Conservation (phyloP, 179 eudicot genomes). For the Patellifolia procumbens region DNA sequence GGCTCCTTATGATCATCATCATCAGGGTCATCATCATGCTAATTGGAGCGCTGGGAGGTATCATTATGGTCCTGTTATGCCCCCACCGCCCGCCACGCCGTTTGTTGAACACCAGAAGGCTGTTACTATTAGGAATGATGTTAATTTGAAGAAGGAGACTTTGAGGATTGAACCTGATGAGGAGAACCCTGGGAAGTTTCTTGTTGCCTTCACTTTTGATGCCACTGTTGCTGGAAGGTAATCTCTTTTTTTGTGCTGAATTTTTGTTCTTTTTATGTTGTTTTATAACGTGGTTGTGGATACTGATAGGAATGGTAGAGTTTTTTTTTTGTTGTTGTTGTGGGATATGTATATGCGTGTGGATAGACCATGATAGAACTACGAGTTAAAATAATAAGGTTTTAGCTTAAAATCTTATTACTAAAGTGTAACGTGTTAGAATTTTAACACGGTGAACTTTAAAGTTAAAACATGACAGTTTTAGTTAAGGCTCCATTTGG, state of each 20-base stretch:
- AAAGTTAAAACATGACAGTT: too few species aligned
- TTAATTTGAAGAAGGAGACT: constrained; percentile 87
- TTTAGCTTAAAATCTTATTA: too few species aligned
- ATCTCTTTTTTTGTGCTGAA: neutral
- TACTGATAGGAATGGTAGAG: neutral
- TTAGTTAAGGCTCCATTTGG: too few species aligned
- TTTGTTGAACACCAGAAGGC: constrained; percentile 92
- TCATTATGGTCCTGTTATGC: constrained; percentile 59
- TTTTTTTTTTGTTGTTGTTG: neutral
- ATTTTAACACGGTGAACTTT: too few species aligned
- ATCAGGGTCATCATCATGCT: constrained; percentile 38
- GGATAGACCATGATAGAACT: too few species aligned
- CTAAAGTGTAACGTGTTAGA: too few species aligned
- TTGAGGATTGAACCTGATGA: constrained; percentile 71
- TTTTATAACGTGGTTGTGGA: neutral
- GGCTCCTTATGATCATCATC: constrained; percentile 79
- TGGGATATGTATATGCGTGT: neutral
- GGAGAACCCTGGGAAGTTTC: constrained; percentile 64
- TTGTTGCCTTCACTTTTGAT: constrained; percentile 82
- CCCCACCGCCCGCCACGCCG: constrained; percentile 38
- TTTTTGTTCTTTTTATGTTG: neutral
- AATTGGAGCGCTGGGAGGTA: constrained; percentile 56
- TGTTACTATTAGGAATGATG: constrained; percentile 82
- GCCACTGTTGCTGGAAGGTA: constrained; percentile 92
- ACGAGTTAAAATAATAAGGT: too few species aligned